Conservation (phyloP, 2,329 filamentous ascomycete species). For the Neospermospora avenae region DNA sequence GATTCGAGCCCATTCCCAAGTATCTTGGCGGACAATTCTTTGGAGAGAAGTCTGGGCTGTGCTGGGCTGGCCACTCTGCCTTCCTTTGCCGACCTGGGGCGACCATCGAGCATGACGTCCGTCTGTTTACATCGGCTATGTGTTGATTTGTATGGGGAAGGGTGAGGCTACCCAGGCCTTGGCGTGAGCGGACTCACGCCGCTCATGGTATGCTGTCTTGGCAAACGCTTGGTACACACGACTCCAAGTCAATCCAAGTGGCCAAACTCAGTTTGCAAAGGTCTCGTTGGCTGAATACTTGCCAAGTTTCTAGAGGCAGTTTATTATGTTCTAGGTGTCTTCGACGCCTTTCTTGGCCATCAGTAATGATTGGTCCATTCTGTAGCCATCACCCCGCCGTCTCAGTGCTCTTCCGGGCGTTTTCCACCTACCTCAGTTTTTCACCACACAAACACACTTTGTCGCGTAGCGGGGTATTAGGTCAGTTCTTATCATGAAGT, state of each 20-base stretch:
- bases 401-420: not conserved
- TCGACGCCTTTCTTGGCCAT: not conserved
- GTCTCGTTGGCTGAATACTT: not conserved
- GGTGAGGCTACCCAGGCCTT: not conserved
- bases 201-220: not conserved
- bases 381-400: not conserved
- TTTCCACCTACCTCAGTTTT: not conserved
- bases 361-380: not conserved
- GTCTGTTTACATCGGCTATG: not conserved
- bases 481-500: not conserved
- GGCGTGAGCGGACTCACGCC: no score
- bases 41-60: not conserved
- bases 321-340: not conserved
- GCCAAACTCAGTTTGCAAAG: not conserved
- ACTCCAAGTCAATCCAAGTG: not conserved
- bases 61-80: not conserved
- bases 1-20: not conserved
- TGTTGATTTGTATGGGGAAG: not conserved
- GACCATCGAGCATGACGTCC: conserved; percentile 1
- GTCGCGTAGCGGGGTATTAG: not conserved
- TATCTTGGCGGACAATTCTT: not conserved
- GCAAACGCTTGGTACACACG: not conserved
- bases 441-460: not conserved
- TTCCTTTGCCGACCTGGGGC: not conserved
- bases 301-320: conserved; percentile 1